Base-by-base conservation (phyloP, 805 yeast species). In the Blastobotrys attinorum region DNA sequence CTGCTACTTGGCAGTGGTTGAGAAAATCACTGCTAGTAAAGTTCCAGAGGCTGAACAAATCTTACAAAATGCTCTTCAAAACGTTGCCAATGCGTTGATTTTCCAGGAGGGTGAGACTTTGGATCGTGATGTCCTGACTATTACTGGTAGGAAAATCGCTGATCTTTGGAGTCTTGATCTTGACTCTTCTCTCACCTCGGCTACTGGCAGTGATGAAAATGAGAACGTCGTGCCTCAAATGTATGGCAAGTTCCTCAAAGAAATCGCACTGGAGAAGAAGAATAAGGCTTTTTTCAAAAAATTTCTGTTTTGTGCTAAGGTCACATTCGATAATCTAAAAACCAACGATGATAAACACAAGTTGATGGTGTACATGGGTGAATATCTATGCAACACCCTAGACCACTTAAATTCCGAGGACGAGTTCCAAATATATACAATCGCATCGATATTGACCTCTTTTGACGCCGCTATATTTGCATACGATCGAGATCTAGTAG, bases 1-100 rank as follows among this genome's bases (percentile, higher is more conserved):
- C 11, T 27, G 43, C 3, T 50, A 47, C 27, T 29, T 52, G 32
- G 23, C 53, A 2, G 43, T 47, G 4, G 42, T 48, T 32, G 49
- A 50, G 39, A 42, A 35, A 35, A 40, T 46, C 39, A 16, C 35
- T 3, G 32, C 39, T 23, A n/a, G 42, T 37, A 16, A 31, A 21
- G n/a, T 32, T n/a, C 17, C 15, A 22, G 16, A n/a, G 21, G 17
- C 22, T 16, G 22, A 33, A 6, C 22, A 15, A 13, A 35, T 41
- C 15, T 29, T 41, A 13, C n/a, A 11, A 8, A 15, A 17, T 11
- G 44, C 44, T 3, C n/a, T 41, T 23, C n/a, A 41, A 4, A 22
- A 20, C 5, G 39, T 33, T 8, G 21, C 21, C n/a, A 21, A 35
- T 13, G 11, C 13, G 25, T 27, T 41, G 17, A 17, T 41, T 8